These are phyloP conservation scores for Teratosphaeria epicoccoides DNA, from an alignment of 2,329 filamentous ascomycete species.

Conservation along the genomic window DNA sequence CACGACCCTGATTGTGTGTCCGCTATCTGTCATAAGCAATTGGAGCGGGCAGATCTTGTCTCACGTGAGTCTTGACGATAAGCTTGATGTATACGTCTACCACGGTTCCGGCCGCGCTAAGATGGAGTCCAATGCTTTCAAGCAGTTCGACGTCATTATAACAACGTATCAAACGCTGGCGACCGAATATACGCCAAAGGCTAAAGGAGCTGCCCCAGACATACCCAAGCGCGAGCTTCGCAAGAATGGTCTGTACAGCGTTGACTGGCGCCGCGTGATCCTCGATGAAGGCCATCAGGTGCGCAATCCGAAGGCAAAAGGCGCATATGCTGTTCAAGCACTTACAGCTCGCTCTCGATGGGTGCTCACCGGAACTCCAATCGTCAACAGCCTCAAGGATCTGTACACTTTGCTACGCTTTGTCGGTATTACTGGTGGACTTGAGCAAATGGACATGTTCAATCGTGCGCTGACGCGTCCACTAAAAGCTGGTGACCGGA, in stretches of 20 bases:
- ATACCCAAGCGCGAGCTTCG: constrained; percentile 21
- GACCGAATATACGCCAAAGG: constrained; percentile 50
- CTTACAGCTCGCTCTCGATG: constrained; percentile 63
- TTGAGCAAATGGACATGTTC: constrained; percentile 64
- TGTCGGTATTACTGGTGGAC: constrained; percentile 61
- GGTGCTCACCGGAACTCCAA: constrained; percentile 59
- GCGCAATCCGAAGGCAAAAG: constrained; percentile 64
- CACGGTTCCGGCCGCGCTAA: constrained; percentile 54
- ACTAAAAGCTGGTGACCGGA: constrained; percentile 49
- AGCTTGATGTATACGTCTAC: constrained; percentile 60
- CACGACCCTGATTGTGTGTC: constrained; percentile 65
- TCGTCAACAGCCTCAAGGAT: constrained; percentile 21
- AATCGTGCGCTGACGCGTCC: constrained; percentile 53
- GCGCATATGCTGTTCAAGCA: constrained; percentile 55
- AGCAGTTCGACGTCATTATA: constrained; percentile 63
- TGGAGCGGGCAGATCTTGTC: constrained; percentile 70
- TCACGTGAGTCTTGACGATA: constrained; percentile 56
- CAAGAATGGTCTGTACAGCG: constrained; percentile 46
- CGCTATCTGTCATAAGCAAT: constrained; percentile 80
- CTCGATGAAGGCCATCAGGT: constrained; percentile 78
- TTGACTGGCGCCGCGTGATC: constrained; percentile 68
- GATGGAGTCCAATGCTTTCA: constrained; percentile 45
- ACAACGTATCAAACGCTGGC: constrained; percentile 73
- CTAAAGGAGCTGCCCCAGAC: constrained; percentile 25
- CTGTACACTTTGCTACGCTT: constrained; percentile 58